These are phyloP conservation scores for Amanita subjunquillea DNA, from an alignment of 768 basidiomycete species.

Conservation along the genomic window DNA sequence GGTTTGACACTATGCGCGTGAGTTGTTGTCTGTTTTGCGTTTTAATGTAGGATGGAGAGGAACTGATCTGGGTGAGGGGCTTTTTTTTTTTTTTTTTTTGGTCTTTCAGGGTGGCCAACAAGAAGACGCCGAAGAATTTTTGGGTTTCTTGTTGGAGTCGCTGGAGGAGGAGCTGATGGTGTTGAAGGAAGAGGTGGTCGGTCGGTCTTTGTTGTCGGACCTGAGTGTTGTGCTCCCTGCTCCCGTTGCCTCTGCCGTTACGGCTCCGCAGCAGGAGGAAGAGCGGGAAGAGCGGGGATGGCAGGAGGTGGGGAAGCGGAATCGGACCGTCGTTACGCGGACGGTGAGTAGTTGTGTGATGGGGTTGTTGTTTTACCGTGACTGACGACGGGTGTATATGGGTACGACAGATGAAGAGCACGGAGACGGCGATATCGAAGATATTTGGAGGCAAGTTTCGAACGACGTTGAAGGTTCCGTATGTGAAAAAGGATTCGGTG, in stretches of 20 bases:
- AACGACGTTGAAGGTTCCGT: constrained; percentile 70
- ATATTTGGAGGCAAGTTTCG: constrained; percentile 94
- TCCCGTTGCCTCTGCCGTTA: constrained; percentile 10
- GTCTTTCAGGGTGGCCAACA: constrained; percentile 70
- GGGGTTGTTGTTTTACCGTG: not conserved
- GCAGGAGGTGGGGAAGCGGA: constrained; percentile 89
- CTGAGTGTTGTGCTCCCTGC: constrained; percentile 1
- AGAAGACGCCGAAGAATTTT: constrained; percentile 97
- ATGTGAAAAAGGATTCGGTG: constrained; percentile 69
- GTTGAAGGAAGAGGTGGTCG: constrained; percentile 42
- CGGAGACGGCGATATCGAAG: constrained; percentile 80
- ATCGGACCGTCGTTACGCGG: constrained; percentile 69
- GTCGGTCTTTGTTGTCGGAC: constrained; percentile 20
- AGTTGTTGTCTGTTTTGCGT: constrained; percentile 17
- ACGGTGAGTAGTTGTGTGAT: constrained; percentile 39
- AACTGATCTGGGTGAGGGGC: no score
- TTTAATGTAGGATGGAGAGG: no score
- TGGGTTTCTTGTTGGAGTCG: constrained; percentile 95
- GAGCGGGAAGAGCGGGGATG: constrained; percentile 61
- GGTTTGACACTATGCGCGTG: constrained; percentile 89
- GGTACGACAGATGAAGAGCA: constrained; percentile 50
- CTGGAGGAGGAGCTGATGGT: constrained; percentile 84
- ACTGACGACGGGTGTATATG: not conserved
- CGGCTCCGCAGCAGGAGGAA: constrained; percentile 14
- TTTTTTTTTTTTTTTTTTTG: not conserved